phyloP scores from a whole-genome alignment of 352 stramenopile species.

The Pythium phragmitis region DNA sequence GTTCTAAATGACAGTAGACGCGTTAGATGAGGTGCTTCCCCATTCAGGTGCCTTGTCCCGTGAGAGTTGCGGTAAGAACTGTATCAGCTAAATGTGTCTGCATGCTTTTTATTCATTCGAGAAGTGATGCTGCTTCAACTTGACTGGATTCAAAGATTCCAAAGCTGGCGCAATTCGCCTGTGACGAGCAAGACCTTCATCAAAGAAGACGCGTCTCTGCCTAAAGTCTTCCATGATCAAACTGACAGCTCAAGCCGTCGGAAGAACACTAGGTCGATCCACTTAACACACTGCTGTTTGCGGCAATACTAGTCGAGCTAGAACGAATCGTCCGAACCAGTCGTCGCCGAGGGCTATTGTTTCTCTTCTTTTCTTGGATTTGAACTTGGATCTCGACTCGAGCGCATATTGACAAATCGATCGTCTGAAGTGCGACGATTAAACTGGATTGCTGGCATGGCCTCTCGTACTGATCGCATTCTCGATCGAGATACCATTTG shows the following conservation, averaged over 20 bases:
- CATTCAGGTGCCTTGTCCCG: not conserved
- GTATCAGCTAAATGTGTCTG: not conserved
- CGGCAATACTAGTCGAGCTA: too few species aligned
- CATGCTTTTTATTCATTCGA: slow-evolving; percentile 5
- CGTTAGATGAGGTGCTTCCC: not conserved
- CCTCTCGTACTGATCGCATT: slow-evolving; percentile 14
- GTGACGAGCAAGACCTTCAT: not conserved
- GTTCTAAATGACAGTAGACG: slow-evolving; percentile 68
- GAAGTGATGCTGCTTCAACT: not conserved
- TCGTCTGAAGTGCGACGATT: slow-evolving; percentile 1
- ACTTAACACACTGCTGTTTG: not conserved
- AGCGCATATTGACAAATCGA: slow-evolving; percentile 18
- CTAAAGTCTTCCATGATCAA: not conserved
- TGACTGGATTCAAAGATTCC: not conserved
- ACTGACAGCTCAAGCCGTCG: not conserved
- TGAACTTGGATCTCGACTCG: slow-evolving; percentile 1
- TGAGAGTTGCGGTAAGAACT: not conserved
- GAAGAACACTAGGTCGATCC: not conserved
- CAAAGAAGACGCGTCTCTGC: not conserved
- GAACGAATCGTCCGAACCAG: not conserved
- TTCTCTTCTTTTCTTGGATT: slow-evolving; percentile 8
- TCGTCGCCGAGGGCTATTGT: not conserved
- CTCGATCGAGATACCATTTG: slow-evolving; percentile 27
- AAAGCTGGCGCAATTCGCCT: not conserved
- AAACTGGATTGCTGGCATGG: not conserved